Percentiles rank a stretch among this genome's conserved stretches.
phyloP scores from a whole-genome alignment of 1,284 basidiomycete genomes.

The Microbotryum saponariae region DNA sequence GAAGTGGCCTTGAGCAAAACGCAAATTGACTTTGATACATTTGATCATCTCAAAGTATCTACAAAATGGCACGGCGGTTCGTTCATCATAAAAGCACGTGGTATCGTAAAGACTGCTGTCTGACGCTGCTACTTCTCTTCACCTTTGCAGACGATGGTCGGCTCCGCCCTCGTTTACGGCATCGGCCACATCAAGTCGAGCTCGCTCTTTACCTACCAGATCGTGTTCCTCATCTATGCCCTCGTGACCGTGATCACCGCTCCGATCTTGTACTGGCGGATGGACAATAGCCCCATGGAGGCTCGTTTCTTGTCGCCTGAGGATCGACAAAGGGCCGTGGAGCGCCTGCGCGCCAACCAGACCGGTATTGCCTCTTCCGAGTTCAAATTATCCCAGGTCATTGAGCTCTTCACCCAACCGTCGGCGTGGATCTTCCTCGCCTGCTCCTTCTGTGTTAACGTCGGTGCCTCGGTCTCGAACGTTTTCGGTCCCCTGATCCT shows the following conservation, averaged over 20 bases:
- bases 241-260: conserved; percentile 41
- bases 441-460: conserved; percentile 30
- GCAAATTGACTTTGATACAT: no score
- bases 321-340: conserved; percentile 42
- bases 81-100: no score
- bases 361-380: conserved; percentile 40
- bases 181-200: conserved; percentile 31
- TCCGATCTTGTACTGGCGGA: conserved; percentile 31
- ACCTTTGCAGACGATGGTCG: conserved; percentile 14
- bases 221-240: conserved; percentile 42
- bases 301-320: conserved; percentile 42
- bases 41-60: no score
- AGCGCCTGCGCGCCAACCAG: conserved; percentile 44
- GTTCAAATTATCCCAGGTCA: conserved; percentile 42
- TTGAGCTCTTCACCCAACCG: conserved; percentile 41
- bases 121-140: background rate
- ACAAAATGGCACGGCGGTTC: no score
- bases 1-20: background rate
- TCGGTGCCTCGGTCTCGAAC: conserved; percentile 19
- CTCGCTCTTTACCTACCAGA: conserved; percentile 40
- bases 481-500: conserved; percentile 39
- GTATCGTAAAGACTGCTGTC: no score
- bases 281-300: conserved; percentile 38
- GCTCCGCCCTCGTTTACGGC: conserved; percentile 21
- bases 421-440: conserved; percentile 41